Conservation (phyloP, 129 eudicot species). For the Saussurea involucrata region DNA sequence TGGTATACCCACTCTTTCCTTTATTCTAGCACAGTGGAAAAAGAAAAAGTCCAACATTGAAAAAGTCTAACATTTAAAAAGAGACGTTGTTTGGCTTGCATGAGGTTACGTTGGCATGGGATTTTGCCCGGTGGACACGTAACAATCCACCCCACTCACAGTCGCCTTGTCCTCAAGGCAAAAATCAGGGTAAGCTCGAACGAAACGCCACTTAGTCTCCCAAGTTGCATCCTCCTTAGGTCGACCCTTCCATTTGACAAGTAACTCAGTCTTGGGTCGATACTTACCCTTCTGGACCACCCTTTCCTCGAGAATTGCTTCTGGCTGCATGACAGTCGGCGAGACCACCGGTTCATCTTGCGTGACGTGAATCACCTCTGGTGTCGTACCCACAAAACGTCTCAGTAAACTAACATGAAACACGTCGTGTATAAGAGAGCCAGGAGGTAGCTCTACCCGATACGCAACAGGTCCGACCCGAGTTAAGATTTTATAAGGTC, state of each 20-base stretch:
- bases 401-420: background rate
- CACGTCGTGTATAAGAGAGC: background rate
- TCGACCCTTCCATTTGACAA: background rate
- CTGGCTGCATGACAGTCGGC: background rate
- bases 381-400: background rate
- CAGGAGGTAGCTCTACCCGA: background rate
- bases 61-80: too few species aligned
- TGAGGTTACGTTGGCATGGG: too few species aligned
- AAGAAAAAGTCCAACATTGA: too few species aligned
- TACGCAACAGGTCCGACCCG: background rate
- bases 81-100: too few species aligned
- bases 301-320: background rate
- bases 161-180: conserved; percentile 3
- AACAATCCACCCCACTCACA: conserved; percentile 19
- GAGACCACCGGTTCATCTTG: background rate
- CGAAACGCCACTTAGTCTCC: background rate
- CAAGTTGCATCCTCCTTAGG: background rate
- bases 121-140: too few species aligned
- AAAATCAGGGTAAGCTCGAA: background rate
- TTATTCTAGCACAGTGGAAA: too few species aligned
- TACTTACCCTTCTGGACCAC: conserved; percentile 4
- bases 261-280: background rate
- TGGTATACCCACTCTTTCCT: too few species aligned
- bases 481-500: too few species aligned
- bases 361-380: background rate